Conservation (phyloP, 768 basidiomycete species). For the Nidularia pulvinata region DNA sequence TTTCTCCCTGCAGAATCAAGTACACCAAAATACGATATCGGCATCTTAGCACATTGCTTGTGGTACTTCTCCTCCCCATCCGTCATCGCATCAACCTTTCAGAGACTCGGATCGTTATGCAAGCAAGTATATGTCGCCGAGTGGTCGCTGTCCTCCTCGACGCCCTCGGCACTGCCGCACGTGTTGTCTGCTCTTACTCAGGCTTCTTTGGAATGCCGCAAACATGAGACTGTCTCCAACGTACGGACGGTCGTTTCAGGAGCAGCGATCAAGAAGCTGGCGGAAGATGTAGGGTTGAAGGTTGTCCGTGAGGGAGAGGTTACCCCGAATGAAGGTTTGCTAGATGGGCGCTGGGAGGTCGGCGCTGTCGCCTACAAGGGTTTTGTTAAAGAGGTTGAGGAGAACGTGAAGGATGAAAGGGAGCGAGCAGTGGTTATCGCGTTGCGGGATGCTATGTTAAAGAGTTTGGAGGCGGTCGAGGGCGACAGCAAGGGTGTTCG, state of each 20-base stretch:
- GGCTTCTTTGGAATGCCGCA: slow-evolving; percentile 27
- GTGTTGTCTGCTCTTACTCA: slow-evolving; percentile 32
- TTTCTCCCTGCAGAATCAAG: slow-evolving; percentile 21
- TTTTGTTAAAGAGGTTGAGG: slow-evolving; percentile 20
- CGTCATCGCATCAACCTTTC: slow-evolving; percentile 21
- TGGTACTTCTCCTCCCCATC: slow-evolving; percentile 38
- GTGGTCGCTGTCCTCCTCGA: not conserved
- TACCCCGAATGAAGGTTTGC: slow-evolving; percentile 15
- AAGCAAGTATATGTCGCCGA: not conserved
- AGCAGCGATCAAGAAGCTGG: slow-evolving; percentile 19
- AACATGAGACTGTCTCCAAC: slow-evolving; percentile 21
- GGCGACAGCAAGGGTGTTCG: slow-evolving; percentile 13
- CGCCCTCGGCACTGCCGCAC: slow-evolving; percentile 18
- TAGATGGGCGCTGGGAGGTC: slow-evolving; percentile 34
- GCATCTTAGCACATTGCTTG: slow-evolving; percentile 29
- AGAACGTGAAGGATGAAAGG: slow-evolving; percentile 20
- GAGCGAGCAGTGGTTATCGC: slow-evolving; percentile 27
- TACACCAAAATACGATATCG: slow-evolving; percentile 27
- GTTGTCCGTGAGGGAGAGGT: slow-evolving; percentile 16
- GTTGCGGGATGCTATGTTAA: slow-evolving; percentile 21
- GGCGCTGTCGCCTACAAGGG: slow-evolving; percentile 9
- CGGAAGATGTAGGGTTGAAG: slow-evolving; percentile 14
- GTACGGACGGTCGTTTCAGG: slow-evolving; percentile 34
- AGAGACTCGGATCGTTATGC: slow-evolving; percentile 10
- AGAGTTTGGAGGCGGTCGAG: slow-evolving; percentile 6